A percentile compares a stretch with the other conserved stretches of the same genome.
These are phyloP conservation scores for Gossypium ekmanianum DNA, from an alignment of 345 rosid species.

Conservation along the genomic window DNA sequence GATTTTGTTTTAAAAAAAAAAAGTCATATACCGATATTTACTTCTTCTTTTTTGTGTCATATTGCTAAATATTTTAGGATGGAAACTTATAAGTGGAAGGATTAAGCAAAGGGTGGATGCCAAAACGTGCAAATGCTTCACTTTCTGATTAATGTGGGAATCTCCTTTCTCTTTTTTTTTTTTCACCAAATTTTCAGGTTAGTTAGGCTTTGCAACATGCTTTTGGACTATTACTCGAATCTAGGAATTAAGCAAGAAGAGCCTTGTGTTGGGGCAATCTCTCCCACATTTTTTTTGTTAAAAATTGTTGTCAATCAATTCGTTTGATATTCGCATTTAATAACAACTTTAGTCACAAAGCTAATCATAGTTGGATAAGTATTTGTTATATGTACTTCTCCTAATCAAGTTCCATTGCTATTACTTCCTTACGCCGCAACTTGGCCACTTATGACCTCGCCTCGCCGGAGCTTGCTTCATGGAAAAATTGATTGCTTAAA, in stretches of 20 bases:
- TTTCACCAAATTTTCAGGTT: background rate
- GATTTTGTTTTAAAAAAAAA: no score
- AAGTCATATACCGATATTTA: no score
- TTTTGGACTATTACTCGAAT: background rate
- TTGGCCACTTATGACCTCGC: no score
- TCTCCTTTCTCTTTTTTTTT: background rate
- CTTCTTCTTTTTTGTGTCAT: background rate
- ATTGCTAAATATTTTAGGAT: background rate
- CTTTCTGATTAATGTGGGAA: constrained; percentile 20
- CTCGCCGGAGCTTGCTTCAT: no score
- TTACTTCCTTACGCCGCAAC: no score
- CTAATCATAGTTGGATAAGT: background rate
- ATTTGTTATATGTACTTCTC: no score
- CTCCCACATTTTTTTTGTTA: background rate
- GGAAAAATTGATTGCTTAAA: no score
- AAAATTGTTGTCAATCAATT: background rate
- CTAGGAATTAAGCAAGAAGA: background rate
- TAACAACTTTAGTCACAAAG: background rate
- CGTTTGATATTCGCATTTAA: background rate
- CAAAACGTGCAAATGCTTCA: constrained; percentile 27
- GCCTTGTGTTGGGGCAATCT: background rate
- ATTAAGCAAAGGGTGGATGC: constrained; percentile 16
- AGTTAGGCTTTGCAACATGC: constrained; percentile 11
- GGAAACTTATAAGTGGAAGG: constrained; percentile 1
- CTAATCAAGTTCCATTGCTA: no score